Evolutionary conservation across 1,139 yeast species (phyloP).

Genomic region (Taphrina confusa): DNA sequence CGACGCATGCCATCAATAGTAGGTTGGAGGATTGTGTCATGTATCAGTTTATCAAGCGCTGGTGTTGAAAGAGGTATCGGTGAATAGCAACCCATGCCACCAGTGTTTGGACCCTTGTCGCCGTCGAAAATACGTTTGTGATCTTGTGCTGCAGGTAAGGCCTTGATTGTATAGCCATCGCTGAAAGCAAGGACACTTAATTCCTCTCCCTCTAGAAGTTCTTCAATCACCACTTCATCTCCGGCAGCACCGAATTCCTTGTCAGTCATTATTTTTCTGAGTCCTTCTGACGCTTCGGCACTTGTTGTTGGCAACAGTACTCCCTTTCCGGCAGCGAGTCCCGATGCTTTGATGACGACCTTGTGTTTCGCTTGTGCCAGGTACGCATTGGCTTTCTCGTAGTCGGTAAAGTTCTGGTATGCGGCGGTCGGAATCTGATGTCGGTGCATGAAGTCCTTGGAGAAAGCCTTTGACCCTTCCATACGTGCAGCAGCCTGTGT

Average conservation of each 20-base stretch:
- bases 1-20: slow-evolving; percentile 95
- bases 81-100: slow-evolving; percentile 99
- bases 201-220: slow-evolving; percentile 94
- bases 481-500: slow-evolving; percentile 82
- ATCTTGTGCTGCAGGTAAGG: slow-evolving; percentile 96
- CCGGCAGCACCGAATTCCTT: slow-evolving; percentile 81
- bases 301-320: slow-evolving; percentile 85
- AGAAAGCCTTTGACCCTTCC: slow-evolving; percentile 97
- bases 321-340: slow-evolving; percentile 98
- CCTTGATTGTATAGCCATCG: slow-evolving; percentile 89
- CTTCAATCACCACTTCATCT: slow-evolving; percentile 94
- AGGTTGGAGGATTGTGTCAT: slow-evolving; percentile 75
- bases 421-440: slow-evolving; percentile 93
- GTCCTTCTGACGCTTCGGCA: slow-evolving; percentile 81
- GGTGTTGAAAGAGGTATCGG: slow-evolving; percentile 93
- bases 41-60: slow-evolving; percentile 65
- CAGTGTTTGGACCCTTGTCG: slow-evolving; percentile 92
- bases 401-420: slow-evolving; percentile 76
- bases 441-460: slow-evolving; percentile 89
- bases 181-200: slow-evolving; percentile 86
- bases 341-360: slow-evolving; percentile 94
- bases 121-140: slow-evolving; percentile 94
- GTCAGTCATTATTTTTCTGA: slow-evolving; percentile 85
- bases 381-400: slow-evolving; percentile 71
- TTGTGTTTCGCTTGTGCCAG: slow-evolving; percentile 66